Percentiles rank a stretch among this genome's conserved stretches.
Evolutionary conservation across 768 basidiomycete species (phyloP).

Genomic region (Sarcodon aspratus): DNA sequence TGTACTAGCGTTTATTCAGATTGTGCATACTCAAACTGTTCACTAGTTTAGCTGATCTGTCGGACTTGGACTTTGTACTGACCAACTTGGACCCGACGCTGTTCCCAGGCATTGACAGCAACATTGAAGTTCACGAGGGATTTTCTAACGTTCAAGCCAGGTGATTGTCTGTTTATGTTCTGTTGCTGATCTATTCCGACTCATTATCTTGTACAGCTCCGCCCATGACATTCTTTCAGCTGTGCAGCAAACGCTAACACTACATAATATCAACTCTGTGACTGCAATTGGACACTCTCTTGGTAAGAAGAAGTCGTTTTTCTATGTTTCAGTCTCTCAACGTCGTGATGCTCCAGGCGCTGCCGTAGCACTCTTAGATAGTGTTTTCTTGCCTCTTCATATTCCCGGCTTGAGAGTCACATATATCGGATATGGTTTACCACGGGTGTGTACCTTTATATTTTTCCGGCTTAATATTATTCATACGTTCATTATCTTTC

Average conservation of each 20-base stretch:
- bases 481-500: background rate
- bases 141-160: constrained; percentile 31
- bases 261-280: constrained; percentile 22
- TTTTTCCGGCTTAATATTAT: background rate
- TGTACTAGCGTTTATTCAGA: background rate
- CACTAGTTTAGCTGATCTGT: constrained; percentile 23
- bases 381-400: constrained; percentile 38
- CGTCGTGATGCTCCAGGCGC: constrained; percentile 21
- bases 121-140: constrained; percentile 33
- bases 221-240: constrained; percentile 31
- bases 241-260: constrained; percentile 29
- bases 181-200: background rate
- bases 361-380: constrained; percentile 40
- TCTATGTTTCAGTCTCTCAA: too few species aligned
- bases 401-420: constrained; percentile 22
- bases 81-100: constrained; percentile 23
- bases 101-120: constrained; percentile 37
- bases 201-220: constrained; percentile 16
- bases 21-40: background rate
- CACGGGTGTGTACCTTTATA: constrained; percentile 12
- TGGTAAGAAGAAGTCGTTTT: too few species aligned
- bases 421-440: constrained; percentile 19
- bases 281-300: constrained; percentile 35
- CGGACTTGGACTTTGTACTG: constrained; percentile 29
- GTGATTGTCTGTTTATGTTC: constrained; percentile 17